Evolutionary conservation across 208 protist species (phyloP).

Genomic region (Crithidia mellificae): DNA sequence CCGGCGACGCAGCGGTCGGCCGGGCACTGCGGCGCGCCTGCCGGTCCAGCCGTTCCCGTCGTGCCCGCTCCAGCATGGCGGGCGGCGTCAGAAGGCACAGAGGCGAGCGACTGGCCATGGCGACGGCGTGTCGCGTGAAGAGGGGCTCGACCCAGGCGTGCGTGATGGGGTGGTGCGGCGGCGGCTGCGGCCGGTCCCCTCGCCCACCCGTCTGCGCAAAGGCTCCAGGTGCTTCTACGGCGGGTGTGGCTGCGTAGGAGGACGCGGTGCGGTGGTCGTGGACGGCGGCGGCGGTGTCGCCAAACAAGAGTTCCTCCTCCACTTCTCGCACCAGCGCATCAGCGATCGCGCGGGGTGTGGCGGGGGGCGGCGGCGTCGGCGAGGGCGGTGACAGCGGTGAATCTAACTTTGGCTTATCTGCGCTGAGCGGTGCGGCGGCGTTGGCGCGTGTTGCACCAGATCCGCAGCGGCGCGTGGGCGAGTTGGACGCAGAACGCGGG

Average conservation of each 20-base stretch:
- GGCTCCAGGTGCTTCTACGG: neutral
- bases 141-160: slow-evolving; percentile 68
- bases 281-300: slow-evolving; percentile 10
- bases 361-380: neutral
- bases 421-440: no score
- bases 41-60: slow-evolving; percentile 61
- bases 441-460: no score
- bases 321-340: slow-evolving; percentile 41
- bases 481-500: neutral
- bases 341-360: slow-evolving; percentile 16
- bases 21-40: slow-evolving; percentile 1
- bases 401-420: no score
- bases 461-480: neutral
- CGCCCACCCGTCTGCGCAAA: neutral
- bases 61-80: slow-evolving; percentile 63
- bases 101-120: slow-evolving; percentile 59
- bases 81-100: slow-evolving; percentile 58
- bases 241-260: neutral
- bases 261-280: neutral
- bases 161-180: slow-evolving; percentile 35
- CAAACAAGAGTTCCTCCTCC: slow-evolving; percentile 31
- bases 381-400: no score
- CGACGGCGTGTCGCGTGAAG: slow-evolving; percentile 62
- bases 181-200: neutral
- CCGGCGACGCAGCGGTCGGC: neutral